Base-by-base conservation (phyloP, 495 filamentous ascomycete genomes). In the Aspergillus mulundensis region DNA sequence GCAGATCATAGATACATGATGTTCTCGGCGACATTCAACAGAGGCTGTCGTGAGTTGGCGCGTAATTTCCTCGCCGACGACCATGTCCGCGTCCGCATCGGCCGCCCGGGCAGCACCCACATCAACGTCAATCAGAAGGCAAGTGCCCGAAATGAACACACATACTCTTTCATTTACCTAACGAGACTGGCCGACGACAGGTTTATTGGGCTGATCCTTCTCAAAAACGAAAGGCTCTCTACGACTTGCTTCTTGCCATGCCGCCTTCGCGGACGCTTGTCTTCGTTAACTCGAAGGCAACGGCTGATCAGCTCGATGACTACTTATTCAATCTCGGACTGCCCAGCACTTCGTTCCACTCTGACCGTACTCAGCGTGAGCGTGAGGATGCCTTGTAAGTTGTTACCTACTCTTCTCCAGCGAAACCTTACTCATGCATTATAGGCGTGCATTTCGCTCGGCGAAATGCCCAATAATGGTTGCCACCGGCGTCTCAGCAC, bases 11-110 rank as follows among this genome's bases (percentile, higher is more conserved):
- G 84, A 18, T 96, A 88, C 73, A 75, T 96, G 80, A 90, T 98
- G 81, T 97, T 97, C 60, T 96, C 90, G 2, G 94, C 94, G 11
- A 97, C 94, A 0, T 97, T 97, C 66, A 85, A 88, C 19, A 88
- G 86, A 72, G 68, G 72, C 0, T 84, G 86, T 61, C 91, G 90
- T 39, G 73, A 86, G 32, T 70, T 97, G 25, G 94, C 92, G 7
- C 81, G 80, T 40, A 73, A 86, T 10, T 88, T 90, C 65, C 80
- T 98, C 51, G 74, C 83, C 2, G 72, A 80, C 49, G 82, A 86
- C 47, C 83, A 90, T 61, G 78, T 94, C 48, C 88, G 87, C 36
- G 78, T 98, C 57, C 84, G 82, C 12, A 86, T 97, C 52, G 94
- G 94, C 15, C 90, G 94, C 60, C 81, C 89, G 14, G 94, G 94